A percentile compares a stretch with the other conserved stretches of the same genome.
These are phyloP conservation scores for Neurospora sp. DNA, from an alignment of 2,329 filamentous ascomycete genomes.

Conservation along the genomic window DNA sequence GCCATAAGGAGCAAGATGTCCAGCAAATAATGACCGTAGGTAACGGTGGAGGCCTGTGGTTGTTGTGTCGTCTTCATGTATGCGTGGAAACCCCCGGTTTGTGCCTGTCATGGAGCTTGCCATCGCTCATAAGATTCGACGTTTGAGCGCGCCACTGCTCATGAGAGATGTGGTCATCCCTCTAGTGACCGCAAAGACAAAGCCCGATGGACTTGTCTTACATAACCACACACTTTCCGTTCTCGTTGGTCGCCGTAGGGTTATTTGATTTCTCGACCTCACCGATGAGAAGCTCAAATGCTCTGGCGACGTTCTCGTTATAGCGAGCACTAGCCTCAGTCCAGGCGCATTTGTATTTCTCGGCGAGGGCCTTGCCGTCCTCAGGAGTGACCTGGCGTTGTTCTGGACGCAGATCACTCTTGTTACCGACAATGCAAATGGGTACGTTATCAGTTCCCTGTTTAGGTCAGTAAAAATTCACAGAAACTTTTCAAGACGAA, in stretches of 20 bases:
- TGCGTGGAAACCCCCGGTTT: not conserved
- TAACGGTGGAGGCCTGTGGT: not conserved
- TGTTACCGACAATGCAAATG: constrained; percentile 93
- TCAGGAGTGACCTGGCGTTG: constrained; percentile 84
- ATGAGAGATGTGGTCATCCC: not conserved
- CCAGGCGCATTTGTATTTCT: constrained; percentile 86
- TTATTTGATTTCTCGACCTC: constrained; percentile 95
- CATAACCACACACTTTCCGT: constrained; percentile 80
- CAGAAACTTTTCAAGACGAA: not conserved
- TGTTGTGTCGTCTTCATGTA: not conserved
- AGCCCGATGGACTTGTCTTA: constrained; percentile 31
- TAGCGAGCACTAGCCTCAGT: constrained; percentile 91
- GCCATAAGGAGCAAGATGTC: not conserved
- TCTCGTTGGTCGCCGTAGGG: constrained; percentile 70
- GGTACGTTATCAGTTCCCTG: constrained; percentile 89
- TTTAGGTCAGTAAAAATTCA: not conserved
- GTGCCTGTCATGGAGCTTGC: not conserved
- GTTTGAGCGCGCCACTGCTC: not conserved
- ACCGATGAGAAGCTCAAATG: constrained; percentile 87
- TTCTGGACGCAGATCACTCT: constrained; percentile 85
- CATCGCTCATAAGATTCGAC: not conserved
- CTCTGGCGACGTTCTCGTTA: constrained; percentile 86
- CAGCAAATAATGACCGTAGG: not conserved
- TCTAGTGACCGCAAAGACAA: not conserved
- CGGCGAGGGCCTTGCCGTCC: constrained; percentile 73